Evolutionary conservation across 331 rosid species (phyloP), one percentile per base, ranked within the genome.

Genomic region (Pyrus hybrid): DNA sequence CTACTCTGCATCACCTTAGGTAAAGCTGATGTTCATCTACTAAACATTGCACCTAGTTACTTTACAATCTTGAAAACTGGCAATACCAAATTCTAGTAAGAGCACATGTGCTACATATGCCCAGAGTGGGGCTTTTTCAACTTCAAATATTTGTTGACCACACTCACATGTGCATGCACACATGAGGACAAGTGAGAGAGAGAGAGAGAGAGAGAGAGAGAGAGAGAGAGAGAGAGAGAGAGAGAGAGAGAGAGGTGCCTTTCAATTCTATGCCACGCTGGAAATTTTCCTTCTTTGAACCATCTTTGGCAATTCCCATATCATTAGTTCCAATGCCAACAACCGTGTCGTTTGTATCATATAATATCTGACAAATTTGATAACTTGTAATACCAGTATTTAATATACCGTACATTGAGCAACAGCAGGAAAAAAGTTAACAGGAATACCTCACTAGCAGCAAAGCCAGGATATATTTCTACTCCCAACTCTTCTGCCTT

Each of bases 401-500:
- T 53, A 79, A 43, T 41, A 11, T 41, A 71, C 41, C 32, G 63
- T 20, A 75, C 67, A 69, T 51, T 63, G 71, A 81, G 67, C 47
- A 76, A 65, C 25, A 62, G 22, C 57, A 75, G 33, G 74, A 77
- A 61, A 78, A 63, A 35, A 72, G 16, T 76, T 49, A 58, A 67
- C 63, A 13, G 67, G 70, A 73, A 81, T 86, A 93, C 98, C 96
- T 93, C 96, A 75, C 93, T 91, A 70, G 97, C 98, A 79, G 96
- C 93, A 83, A 93, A 93, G 72, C 98, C 97, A 60, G 97, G 96
- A 84, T 90, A 93, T 86, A 93, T 90, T 85, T 93, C 98, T 65
- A 93, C 88, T 51, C 98, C 98, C 86, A 93, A 77, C 80, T 90
- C 96, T 87, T 93, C 98, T n/a, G 98, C 98, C 89, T 93, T 91